These are phyloP conservation scores for Leccinum pachyderme DNA, from an alignment of 1,284 basidiomycete genomes.

Conservation along the genomic window DNA sequence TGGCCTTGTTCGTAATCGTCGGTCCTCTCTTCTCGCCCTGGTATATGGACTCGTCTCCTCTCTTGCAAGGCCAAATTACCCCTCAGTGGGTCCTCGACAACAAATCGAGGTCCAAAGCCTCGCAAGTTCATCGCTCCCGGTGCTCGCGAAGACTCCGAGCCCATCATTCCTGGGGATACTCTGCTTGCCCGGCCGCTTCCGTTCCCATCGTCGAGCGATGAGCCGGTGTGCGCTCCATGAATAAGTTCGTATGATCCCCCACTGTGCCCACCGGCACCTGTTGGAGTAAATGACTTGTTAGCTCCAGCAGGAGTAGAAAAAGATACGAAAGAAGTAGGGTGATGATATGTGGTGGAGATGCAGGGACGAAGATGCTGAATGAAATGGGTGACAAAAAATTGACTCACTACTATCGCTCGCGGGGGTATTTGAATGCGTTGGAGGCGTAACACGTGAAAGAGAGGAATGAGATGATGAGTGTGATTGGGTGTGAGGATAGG, in stretches of 20 bases:
- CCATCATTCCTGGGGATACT: conserved; percentile 18
- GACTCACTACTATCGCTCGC: conserved; percentile 30
- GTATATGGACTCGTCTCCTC: not conserved
- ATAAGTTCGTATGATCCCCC: conserved; percentile 24
- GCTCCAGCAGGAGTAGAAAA: conserved; percentile 1
- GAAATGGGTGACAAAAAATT: not conserved
- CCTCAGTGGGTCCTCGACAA: not conserved
- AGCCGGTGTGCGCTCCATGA: conserved; percentile 16
- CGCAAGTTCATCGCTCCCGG: conserved; percentile 2
- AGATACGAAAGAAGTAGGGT: not conserved
- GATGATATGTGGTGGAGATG: not conserved
- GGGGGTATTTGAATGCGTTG: conserved; percentile 27
- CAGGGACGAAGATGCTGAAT: not conserved
- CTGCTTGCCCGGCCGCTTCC: conserved; percentile 15
- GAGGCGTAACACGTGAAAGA: conserved; percentile 23
- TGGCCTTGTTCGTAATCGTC: not conserved
- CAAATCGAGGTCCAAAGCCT: not conserved
- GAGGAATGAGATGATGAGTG: conserved; percentile 22
- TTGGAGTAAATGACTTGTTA: conserved; percentile 8
- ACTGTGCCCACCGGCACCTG: conserved; percentile 19
- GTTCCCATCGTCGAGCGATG: conserved; percentile 18
- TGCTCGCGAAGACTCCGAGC: conserved; percentile 14
- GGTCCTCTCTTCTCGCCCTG: not conserved
- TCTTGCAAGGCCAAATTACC: conserved; percentile 3
- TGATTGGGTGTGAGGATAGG: conserved; percentile 6